A percentile compares a stretch with the other conserved stretches of the same genome.
phyloP scores from a whole-genome alignment of 129 eudicot genomes.

The Helichrysum umbraculigerum region DNA sequence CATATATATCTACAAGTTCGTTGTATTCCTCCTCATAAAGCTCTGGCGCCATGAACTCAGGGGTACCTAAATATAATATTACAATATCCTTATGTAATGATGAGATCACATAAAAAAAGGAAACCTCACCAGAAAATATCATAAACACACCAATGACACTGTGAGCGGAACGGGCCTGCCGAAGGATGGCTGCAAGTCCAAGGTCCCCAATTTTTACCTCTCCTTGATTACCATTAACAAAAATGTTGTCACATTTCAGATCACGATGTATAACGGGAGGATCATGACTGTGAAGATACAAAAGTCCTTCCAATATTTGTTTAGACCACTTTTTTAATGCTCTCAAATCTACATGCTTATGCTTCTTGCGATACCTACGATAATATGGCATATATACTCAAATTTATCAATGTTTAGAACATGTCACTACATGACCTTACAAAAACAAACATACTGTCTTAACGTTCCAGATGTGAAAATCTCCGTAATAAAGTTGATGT shows the following conservation, averaged over 20 bases:
- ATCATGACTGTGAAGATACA: conserved; percentile 93
- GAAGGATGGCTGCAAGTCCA: conserved; percentile 91
- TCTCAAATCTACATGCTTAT: conserved; percentile 89
- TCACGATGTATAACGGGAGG: conserved; percentile 98
- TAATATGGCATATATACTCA: background rate
- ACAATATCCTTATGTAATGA: background rate
- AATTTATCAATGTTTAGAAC: conserved; percentile 10
- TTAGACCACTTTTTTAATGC: conserved; percentile 98
- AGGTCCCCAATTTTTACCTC: conserved; percentile 97
- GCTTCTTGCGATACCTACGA: conserved; percentile 83
- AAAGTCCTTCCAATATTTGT: conserved; percentile 94
- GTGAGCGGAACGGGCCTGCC: conserved; percentile 86
- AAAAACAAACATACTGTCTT: conserved; percentile 67
- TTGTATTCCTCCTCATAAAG: conserved; percentile 95
- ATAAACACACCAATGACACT: conserved; percentile 80
- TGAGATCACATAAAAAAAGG: conserved; percentile 2
- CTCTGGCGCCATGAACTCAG: conserved; percentile 99
- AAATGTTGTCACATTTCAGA: conserved; percentile 92
- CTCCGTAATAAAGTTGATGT: conserved; percentile 93
- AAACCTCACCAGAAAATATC: background rate
- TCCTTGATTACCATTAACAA: conserved; percentile 98
- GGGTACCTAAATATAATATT: conserved; percentile 61
- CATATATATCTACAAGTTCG: conserved; percentile 96
- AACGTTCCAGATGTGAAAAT: conserved; percentile 94
- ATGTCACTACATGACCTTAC: conserved; percentile 10